Percentiles rank a stretch among this genome's conserved stretches.
Conservation (phyloP, 73 alveolate species). For the Paramecium sexaurelia region DNA sequence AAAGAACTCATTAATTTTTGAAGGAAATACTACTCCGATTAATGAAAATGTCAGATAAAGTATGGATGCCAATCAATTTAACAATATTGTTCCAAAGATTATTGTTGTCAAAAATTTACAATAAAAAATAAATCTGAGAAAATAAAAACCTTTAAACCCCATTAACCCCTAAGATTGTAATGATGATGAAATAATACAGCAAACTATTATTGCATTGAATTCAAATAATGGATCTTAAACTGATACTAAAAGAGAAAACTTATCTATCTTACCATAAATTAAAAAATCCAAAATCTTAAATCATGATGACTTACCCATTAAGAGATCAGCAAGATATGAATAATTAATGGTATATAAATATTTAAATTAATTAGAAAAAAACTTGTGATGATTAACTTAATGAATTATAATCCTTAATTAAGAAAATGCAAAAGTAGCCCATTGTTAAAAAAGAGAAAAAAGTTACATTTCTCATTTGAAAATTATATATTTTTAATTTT, state of each 20-base stretch:
- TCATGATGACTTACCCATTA: not conserved
- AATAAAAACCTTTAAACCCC: not conserved
- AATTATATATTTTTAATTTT: not conserved
- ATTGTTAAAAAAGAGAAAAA: not conserved
- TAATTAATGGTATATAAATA: constrained; percentile 10
- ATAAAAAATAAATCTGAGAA: not conserved
- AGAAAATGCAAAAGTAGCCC: not conserved
- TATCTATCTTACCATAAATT: not conserved
- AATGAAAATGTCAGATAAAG: not conserved
- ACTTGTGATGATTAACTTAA: not conserved
- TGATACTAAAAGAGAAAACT: not conserved
- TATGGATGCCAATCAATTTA: not conserved
- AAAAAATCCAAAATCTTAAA: not conserved
- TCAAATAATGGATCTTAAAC: not conserved
- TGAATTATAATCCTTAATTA: not conserved
- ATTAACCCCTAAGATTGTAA: constrained; percentile 6
- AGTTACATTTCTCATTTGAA: not conserved
- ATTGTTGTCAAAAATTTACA: not conserved
- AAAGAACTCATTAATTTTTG: not conserved
- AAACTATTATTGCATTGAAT: not conserved
- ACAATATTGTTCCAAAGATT: not conserved
- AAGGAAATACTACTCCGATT: not conserved
- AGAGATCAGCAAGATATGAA: constrained; percentile 17
- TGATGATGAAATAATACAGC: not conserved
- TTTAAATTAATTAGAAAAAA: constrained; percentile 1